Percentiles rank a stretch among this genome's conserved stretches.
Evolutionary conservation across 257 asterid species (phyloP).

Genomic region (Craterostigma plantagineum): DNA sequence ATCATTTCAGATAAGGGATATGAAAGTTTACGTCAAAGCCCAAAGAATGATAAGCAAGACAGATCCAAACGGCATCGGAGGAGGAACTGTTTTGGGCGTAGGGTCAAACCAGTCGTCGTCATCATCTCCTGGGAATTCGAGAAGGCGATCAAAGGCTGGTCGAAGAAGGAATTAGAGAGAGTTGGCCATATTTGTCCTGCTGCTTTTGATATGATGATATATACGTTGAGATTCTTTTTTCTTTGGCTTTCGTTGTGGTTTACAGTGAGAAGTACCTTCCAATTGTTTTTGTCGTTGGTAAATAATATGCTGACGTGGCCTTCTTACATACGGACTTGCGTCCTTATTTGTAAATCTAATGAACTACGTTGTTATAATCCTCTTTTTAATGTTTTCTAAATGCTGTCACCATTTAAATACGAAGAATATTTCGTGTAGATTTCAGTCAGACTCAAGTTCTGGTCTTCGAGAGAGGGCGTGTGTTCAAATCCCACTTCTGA

Average conservation of each 20-base stretch:
- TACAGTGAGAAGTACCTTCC: not conserved
- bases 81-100: constrained; percentile 55
- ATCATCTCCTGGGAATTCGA: constrained; percentile 20
- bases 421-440: too few species aligned
- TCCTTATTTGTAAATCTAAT: too few species aligned
- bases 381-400: too few species aligned
- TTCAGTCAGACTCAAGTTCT: not conserved
- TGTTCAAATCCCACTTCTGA: constrained; percentile 2
- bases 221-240: too few species aligned
- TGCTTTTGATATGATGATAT: too few species aligned
- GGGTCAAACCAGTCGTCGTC: constrained; percentile 30
- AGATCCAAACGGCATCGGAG: constrained; percentile 41
- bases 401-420: too few species aligned
- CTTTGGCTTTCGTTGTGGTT: too few species aligned
- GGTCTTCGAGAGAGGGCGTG: constrained; percentile 1
- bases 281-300: too few species aligned
- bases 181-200: too few species aligned
- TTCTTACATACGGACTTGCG: too few species aligned
- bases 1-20: constrained; percentile 70
- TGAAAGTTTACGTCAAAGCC: constrained; percentile 53
- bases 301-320: too few species aligned
- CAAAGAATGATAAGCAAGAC: constrained; percentile 30
- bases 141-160: constrained; percentile 36
- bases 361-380: too few species aligned
- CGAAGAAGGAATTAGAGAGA: constrained; percentile 25